Conservation (phyloP, 2,329 filamentous ascomycete genomes). For the Ascochyta clinopodiicola region DNA sequence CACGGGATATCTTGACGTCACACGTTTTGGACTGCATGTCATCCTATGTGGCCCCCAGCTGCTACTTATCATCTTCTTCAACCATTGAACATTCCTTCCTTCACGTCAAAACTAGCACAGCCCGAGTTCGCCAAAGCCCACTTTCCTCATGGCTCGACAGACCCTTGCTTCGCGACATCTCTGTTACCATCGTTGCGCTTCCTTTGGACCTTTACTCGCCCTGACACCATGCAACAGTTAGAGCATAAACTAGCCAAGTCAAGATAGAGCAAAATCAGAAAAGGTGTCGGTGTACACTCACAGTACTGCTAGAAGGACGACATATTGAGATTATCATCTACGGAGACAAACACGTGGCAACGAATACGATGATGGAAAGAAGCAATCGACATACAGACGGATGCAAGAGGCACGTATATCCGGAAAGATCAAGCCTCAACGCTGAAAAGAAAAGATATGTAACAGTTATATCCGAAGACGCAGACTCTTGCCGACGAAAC, state of each 20-base stretch:
- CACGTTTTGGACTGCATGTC: neutral
- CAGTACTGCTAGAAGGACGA: neutral
- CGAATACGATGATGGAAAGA: neutral
- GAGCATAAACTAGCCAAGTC: neutral
- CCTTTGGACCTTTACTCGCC: neutral
- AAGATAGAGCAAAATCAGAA: neutral
- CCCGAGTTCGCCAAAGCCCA: slow-evolving; percentile 1
- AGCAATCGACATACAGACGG: neutral
- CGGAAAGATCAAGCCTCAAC: neutral
- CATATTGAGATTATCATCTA: neutral
- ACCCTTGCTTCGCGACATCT: neutral
- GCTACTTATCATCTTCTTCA: neutral
- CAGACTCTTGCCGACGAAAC: slow-evolving; percentile 10
- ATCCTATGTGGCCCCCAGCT: neutral
- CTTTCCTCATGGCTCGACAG: neutral
- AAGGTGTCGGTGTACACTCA: neutral
- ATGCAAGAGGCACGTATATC: neutral
- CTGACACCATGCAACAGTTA: neutral
- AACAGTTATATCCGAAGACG: slow-evolving; percentile 4
- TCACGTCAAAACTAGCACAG: slow-evolving; percentile 4
- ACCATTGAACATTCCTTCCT: neutral
- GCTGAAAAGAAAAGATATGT: neutral
- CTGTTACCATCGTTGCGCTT: neutral
- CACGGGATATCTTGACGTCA: neutral
- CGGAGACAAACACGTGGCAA: neutral